Base-by-base conservation (phyloP, 2,329 filamentous ascomycete genomes). In the Chrysoporthe deuterocubensis region DNA sequence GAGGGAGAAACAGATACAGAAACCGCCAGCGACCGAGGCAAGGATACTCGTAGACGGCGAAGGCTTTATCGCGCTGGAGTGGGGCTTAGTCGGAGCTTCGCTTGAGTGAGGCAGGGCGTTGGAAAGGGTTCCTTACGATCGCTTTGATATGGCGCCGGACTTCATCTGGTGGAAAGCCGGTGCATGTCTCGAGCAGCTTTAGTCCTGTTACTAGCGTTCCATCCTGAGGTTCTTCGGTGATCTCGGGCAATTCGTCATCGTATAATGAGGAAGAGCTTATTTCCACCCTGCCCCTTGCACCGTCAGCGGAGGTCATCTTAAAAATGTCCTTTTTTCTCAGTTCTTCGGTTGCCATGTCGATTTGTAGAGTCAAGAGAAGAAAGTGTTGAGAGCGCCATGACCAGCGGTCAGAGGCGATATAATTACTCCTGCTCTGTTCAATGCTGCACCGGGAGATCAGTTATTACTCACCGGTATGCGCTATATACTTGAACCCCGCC, bases 11-110 rank as follows among this genome's bases (percentile, higher is more conserved):
- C 42, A 80, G 77, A 69, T 77, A 74, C 14, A 81, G 71, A 70
- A 81, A 81, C 57, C 77, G 77, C 74, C 78, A 81, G 62, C 74
- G 72, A n/a, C 79, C 78, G 56, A 81, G 76, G 69, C 79, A 81
- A 11, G 75, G 75, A 72, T 80, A 81, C 4, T 76, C 76, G 66
- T 76, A 79, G 61, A 80, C 70, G 48, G 72, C 68, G 73, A 74
- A 80, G 21, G 79, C 78, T 66, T 76, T 75, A 54, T 80, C 76
- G 48, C 79, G 73, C 73, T 81, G 67, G 14, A 26, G 48, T 56
- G 43, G 6, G 63, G 59, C 48, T 63, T 52, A 64, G 59, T 44
- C 18, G 13, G 48, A 52, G 26, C 37, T 6, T 21, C 43, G 21
- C 21, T 32, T 34, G 26, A 14, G 50, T 26, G n/a, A 34, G 13